Evolutionary conservation across 805 yeast species (phyloP).

Genomic region (Metschnikowia lunata): DNA sequence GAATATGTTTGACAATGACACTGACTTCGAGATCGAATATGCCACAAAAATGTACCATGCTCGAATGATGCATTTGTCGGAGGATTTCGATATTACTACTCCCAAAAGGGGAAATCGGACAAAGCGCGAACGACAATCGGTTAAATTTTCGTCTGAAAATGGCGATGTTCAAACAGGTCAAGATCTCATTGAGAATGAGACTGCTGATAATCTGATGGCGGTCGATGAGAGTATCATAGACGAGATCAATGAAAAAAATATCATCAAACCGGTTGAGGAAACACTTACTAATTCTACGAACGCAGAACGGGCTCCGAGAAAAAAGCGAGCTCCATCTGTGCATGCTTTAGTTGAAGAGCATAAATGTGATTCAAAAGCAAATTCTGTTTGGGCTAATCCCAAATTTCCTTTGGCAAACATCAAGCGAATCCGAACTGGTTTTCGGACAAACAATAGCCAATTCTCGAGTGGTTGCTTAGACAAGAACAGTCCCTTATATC

Average conservation of each 20-base stretch:
- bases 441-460: conserved; percentile 1
- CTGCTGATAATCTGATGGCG: conserved; percentile 9
- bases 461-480: conserved; percentile 9
- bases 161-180: background rate
- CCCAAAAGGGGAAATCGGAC: conserved; percentile 32
- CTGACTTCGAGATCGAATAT: conserved; percentile 45
- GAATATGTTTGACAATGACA: conserved; percentile 41
- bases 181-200: conserved; percentile 4
- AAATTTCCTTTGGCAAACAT: conserved; percentile 25
- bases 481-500: conserved; percentile 19
- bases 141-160: conserved; percentile 6
- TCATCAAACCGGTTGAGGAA: conserved; percentile 7
- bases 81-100: conserved; percentile 33
- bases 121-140: conserved; percentile 20
- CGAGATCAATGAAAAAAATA: conserved; percentile 20
- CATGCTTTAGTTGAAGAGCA: conserved; percentile 13
- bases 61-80: conserved; percentile 37
- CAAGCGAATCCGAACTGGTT: conserved; percentile 2
- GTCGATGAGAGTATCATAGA: conserved; percentile 9
- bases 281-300: background rate
- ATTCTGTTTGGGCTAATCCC: conserved; percentile 11
- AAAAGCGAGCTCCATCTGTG: conserved; percentile 16
- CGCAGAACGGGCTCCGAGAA: conserved; percentile 11
- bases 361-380: conserved; percentile 5
- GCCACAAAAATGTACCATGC: conserved; percentile 45